Base-by-base conservation (phyloP, 345 rosid species). In the Psidium guajava region DNA sequence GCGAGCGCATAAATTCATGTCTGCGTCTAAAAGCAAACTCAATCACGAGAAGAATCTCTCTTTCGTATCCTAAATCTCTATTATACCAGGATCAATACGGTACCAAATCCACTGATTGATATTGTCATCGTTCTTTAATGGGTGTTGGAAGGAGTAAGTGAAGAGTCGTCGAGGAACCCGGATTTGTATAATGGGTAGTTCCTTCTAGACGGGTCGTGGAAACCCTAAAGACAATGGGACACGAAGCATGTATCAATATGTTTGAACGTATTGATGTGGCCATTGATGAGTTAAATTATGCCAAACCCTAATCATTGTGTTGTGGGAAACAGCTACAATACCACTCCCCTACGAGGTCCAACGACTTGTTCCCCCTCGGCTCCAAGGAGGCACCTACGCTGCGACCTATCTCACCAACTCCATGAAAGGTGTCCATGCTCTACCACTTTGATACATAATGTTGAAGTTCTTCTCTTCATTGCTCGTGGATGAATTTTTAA, bases 251-350 rank as follows among this genome's bases (percentile, higher is more conserved):
- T 36, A 83, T 58, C 44, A 83, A 83, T 56, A 58, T 27, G 50
- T 22, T 42, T 24, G 14, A 44, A 13, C 27, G 36, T 6, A 1
- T 12, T 49, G 28, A 9, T 16, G 24, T 47, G 53, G 51, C 32
- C 20, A 49, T 56, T 56, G 11, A 81, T 21, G 49, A 47, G 51
- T 52, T 85, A 28, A 20, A 81, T 24, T 56, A 49, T 49, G 28
- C 86, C 57, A 44, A 36, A 52, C 83, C 58, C 82, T 51, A 32
- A 85, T 52, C 36, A 82, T 85, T 81, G 58, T 81, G 87, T 82
- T 54, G 49, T 81, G 84, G 87, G 59, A 64, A 81, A 85, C 87
- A 85, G 87, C 87, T 85, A 81, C 84, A 85, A 59, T 69, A 5
- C 77, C 77, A 32, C 36, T 82, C 52, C 84, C 86, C 51, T 40